phyloP scores from a whole-genome alignment of 2,329 filamentous ascomycete genomes.

The Ophiostoma perfectum region DNA sequence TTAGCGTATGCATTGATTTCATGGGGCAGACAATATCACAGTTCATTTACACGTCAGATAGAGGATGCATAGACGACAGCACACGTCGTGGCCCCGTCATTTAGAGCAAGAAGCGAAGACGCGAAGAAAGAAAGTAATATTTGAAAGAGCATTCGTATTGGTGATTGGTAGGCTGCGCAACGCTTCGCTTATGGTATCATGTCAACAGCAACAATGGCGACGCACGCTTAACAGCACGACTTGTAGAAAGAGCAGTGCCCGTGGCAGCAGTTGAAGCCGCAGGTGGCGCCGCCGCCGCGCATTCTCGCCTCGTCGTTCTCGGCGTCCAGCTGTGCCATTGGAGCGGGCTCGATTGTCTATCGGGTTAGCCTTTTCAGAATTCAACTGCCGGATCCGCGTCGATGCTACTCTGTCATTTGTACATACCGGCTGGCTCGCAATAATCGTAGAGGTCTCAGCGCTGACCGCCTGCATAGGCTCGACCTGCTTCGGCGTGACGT shows the following conservation, averaged over 20 bases:
- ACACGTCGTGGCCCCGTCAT: too few species aligned
- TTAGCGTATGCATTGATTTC: not conserved
- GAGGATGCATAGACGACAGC: too few species aligned
- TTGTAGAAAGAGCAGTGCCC: constrained; percentile 8
- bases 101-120: too few species aligned
- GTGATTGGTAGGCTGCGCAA: too few species aligned
- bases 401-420: not conserved
- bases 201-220: too few species aligned
- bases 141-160: not conserved
- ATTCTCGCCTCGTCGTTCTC: not conserved
- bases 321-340: not conserved
- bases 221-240: constrained; percentile 10
- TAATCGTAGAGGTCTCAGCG: not conserved
- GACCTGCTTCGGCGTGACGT: constrained; percentile 6
- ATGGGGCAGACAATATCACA: too few species aligned
- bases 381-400: not conserved
- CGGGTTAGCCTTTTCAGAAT: not conserved
- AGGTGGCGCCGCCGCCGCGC: constrained; percentile 11
- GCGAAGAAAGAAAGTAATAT: not conserved
- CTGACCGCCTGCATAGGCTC: constrained; percentile 9
- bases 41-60: too few species aligned
- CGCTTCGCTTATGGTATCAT: too few species aligned
- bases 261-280: constrained; percentile 13
- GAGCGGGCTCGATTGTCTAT: not conserved
- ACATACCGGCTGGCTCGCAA: constrained; percentile 1